These are phyloP conservation scores for Schizonepeta tenuifolia DNA, from an alignment of 257 asterid species.

Conservation along the genomic window DNA sequence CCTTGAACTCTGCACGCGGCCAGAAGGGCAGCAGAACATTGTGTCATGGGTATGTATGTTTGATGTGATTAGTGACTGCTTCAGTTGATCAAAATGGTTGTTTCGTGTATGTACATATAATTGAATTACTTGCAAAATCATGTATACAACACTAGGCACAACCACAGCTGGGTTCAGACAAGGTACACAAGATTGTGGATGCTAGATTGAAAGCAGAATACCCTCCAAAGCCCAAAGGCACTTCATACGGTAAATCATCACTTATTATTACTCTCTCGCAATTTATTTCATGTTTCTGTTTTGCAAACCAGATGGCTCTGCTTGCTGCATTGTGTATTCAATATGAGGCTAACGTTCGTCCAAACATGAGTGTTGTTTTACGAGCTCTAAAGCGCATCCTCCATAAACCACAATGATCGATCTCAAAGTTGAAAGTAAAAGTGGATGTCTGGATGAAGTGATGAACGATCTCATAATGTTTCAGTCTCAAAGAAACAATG, in stretches of 20 bases:
- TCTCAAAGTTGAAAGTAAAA: too few species aligned
- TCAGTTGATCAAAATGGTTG: too few species aligned
- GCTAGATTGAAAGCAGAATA: background rate
- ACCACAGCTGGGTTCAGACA: background rate
- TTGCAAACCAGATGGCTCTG: background rate
- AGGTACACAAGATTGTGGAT: background rate
- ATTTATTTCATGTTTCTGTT: background rate
- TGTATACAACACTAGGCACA: background rate
- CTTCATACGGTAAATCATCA: background rate
- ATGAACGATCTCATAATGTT: too few species aligned
- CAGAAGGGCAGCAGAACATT: too few species aligned
- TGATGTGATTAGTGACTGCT: too few species aligned
- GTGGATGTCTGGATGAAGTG: too few species aligned
- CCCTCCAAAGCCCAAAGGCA: background rate
- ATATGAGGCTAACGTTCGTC: background rate
- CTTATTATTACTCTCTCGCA: background rate
- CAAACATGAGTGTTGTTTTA: background rate
- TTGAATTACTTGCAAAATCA: too few species aligned
- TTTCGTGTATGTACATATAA: too few species aligned
- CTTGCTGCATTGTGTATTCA: background rate
- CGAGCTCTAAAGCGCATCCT: background rate
- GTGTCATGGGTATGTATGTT: too few species aligned
- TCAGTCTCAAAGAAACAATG: too few species aligned
- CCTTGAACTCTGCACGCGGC: too few species aligned
- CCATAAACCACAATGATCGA: background rate